These are phyloP conservation scores for Phytophthora kernoviae DNA, from an alignment of 352 stramenopile genomes.

Conservation along the genomic window DNA sequence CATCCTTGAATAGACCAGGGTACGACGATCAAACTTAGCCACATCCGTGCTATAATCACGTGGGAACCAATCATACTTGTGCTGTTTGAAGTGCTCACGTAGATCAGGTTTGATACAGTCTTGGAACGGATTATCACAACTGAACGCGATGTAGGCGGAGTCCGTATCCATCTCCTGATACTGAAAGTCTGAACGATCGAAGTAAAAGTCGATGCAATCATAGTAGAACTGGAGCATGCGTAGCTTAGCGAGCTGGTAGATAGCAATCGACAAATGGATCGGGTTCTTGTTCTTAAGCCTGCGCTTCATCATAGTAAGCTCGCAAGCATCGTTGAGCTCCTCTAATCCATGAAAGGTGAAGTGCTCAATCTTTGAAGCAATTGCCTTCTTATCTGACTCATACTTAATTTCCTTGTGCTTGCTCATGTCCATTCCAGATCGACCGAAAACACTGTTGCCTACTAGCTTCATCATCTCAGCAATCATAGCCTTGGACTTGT, in stretches of 20 bases:
- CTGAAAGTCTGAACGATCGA: too few species aligned
- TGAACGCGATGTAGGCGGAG: conserved; percentile 5
- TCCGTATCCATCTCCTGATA: not conserved
- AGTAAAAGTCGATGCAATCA: too few species aligned
- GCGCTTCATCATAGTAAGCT: conserved; percentile 7
- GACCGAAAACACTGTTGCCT: conserved; percentile 4
- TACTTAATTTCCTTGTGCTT: conserved; percentile 7
- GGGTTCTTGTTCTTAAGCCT: conserved; percentile 8
- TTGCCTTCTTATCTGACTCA: conserved; percentile 2
- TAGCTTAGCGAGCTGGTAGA: conserved; percentile 4
- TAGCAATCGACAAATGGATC: conserved; percentile 11
- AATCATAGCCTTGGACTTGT: conserved; percentile 23
- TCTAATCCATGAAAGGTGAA: conserved; percentile 4
- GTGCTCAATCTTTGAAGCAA: conserved; percentile 4
- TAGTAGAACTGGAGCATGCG: too few species aligned
- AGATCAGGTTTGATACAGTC: conserved; percentile 16
- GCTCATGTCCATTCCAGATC: conserved; percentile 8
- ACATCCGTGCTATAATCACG: conserved; percentile 1
- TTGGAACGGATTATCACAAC: conserved; percentile 6
- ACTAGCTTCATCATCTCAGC: not conserved
- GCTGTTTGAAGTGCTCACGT: conserved; percentile 4
- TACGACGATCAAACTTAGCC: conserved; percentile 7
- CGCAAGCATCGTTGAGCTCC: conserved; percentile 5
- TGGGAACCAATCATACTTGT: not conserved
- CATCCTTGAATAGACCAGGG: conserved; percentile 29